Evolutionary conservation across 176 grass and related monocot species (phyloP).

Genomic region (Oryza glumipatula): DNA sequence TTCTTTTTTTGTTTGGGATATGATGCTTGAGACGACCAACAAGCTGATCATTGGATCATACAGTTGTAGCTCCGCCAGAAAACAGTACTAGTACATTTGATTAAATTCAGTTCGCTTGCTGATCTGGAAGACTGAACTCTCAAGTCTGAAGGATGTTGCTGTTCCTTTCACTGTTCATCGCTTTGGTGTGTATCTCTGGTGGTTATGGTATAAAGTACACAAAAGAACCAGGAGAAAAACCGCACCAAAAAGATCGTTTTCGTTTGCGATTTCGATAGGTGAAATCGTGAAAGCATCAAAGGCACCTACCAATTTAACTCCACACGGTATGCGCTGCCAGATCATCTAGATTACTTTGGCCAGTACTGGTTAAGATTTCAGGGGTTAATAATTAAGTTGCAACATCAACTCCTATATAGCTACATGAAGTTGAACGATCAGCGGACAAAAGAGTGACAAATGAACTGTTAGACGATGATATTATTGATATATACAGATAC

Average conservation of each 20-base stretch:
- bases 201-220: not conserved
- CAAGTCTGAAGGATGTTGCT: not conserved
- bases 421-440: not conserved
- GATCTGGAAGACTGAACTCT: not conserved
- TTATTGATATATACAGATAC: not conserved
- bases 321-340: not conserved
- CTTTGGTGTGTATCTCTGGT: not conserved
- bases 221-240: not conserved
- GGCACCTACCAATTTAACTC: not conserved
- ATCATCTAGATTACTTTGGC: not conserved
- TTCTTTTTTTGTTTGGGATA: not conserved
- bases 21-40: not conserved
- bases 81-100: not conserved
- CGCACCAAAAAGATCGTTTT: not conserved
- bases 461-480: not conserved
- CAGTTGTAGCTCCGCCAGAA: not conserved
- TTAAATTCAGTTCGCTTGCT: not conserved
- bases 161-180: not conserved
- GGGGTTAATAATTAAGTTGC: not conserved
- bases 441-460: not conserved
- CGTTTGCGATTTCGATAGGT: not conserved
- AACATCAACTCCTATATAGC: not conserved
- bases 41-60: not conserved
- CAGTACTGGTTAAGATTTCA: not conserved
- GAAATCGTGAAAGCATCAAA: constrained; percentile 1